A percentile compares a stretch with the other conserved stretches of the same genome.
These are phyloP conservation scores for Scleroderma bovista DNA, from an alignment of 768 basidiomycete genomes.

Conservation along the genomic window DNA sequence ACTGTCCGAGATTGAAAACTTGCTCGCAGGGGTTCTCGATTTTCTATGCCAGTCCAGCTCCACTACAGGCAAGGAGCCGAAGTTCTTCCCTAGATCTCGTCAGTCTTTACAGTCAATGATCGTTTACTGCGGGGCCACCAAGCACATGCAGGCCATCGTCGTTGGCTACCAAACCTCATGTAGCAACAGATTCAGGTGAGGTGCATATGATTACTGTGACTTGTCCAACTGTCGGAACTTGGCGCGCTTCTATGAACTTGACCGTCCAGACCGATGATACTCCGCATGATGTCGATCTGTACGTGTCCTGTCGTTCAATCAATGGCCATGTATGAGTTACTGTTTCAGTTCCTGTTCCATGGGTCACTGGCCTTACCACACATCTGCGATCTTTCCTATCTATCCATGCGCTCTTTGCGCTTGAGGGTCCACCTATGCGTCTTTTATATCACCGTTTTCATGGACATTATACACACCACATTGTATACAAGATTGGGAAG, in stretches of 20 bases:
- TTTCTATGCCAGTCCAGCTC: background rate
- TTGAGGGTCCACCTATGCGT: background rate
- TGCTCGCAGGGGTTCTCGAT: constrained; percentile 2
- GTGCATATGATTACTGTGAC: too few species aligned
- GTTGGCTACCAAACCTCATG: too few species aligned
- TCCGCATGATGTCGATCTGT: background rate
- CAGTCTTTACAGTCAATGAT: background rate
- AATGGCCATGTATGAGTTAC: background rate
- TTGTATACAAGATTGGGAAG: constrained; percentile 10
- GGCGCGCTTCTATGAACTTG: background rate
- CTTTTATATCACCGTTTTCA: constrained; percentile 6
- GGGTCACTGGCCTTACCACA: constrained; percentile 10
- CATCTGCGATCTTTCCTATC: constrained; percentile 13
- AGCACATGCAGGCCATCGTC: too few species aligned
- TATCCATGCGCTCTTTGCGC: constrained; percentile 19
- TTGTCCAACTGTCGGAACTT: too few species aligned
- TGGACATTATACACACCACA: constrained; percentile 12
- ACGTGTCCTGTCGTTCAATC: background rate
- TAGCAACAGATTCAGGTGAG: background rate
- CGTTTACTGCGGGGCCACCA: too few species aligned
- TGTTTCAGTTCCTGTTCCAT: constrained; percentile 11
- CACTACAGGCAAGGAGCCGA: constrained; percentile 5
- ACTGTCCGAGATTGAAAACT: background rate
- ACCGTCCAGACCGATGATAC: background rate
- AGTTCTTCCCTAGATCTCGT: constrained; percentile 8